Evolutionary conservation across 2,329 filamentous ascomycete genomes (phyloP), one percentile per base, ranked within the genome.

Genomic region (Epichloe festucae): DNA sequence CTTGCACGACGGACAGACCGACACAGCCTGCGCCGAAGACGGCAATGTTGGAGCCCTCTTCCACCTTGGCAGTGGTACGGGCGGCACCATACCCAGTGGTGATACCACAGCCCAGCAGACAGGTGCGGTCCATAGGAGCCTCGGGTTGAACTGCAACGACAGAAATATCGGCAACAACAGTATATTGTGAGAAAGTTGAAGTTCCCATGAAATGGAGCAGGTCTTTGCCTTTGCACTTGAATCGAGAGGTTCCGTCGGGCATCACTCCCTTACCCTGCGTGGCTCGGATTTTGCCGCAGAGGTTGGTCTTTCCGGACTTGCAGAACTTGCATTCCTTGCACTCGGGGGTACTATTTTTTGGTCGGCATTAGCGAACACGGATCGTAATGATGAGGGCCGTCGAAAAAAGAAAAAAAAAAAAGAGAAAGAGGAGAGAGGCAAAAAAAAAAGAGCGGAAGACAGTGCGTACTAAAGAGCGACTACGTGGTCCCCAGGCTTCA

Each of bases 261-360:
- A 98, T 95, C 60, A 96, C 81, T 65, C 93, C 93, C 71, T 84
- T 86, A 63, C 93, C 93, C 74, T 98, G 93, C 44, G 93, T 97
- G 45, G 89, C 88, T 63, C 93, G 85, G 71, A 98, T 98, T 82
- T 97, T 97, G 70, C 93, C 93, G 74, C 91, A 97, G 53, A 97
- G 85, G 74, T 97, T 95, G 64, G 91, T 97, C 84, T 98, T 98
- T 74, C 91, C 93, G 42, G 91, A 97, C 72, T 89, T 93, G 85
- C 93, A 98, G 80, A 97, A 97, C 77, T 97, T 97, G 83, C 93
- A 98, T 71, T 97, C 91, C 60, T 81, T 78, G 76, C 93, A 97
- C 75, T 97, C 91, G 58, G 93, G 93, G 46, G 90, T 97, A 77
- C 89, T 95, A 11, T 2, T 36, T 19, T 12, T 42, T 11, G 1